Evolutionary conservation across 2,329 filamentous ascomycete species (phyloP).

Genomic region (Colletotrichum sp.): DNA sequence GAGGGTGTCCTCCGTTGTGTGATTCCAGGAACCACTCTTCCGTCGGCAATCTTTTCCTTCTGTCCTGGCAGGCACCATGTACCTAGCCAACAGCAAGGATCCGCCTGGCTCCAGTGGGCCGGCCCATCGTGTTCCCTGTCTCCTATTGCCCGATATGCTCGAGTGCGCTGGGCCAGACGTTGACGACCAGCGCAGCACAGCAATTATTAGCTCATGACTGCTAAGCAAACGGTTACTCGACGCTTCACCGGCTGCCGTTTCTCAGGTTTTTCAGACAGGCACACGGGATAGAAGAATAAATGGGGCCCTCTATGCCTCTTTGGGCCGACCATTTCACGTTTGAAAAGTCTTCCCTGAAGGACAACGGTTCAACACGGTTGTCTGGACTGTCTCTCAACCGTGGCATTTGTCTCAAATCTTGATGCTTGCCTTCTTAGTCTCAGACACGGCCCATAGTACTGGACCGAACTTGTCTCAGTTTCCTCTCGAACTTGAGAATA

Average conservation of each 20-base stretch:
- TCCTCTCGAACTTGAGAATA: neutral
- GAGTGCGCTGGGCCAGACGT: neutral
- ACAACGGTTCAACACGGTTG: neutral
- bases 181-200: neutral
- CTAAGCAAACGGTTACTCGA: neutral
- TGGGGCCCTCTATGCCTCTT: neutral
- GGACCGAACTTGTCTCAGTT: neutral
- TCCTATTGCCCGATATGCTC: neutral
- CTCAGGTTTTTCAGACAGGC: neutral
- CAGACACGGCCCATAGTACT: neutral
- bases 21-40: constrained; percentile 16
- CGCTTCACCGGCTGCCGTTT: neutral
- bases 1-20: neutral
- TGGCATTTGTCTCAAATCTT: neutral
- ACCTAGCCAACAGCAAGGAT: constrained; percentile 5
- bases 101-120: constrained; percentile 5
- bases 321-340: neutral
- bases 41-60: constrained; percentile 15
- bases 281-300: neutral
- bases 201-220: constrained; percentile 7
- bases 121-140: constrained; percentile 11
- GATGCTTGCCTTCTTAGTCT: neutral
- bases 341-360: neutral
- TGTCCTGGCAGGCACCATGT: neutral
- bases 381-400: neutral